Percentiles rank a stretch among this genome's conserved stretches.
Conservation (phyloP, 1,284 basidiomycete genomes). For the Cryptococcus floricola region DNA sequence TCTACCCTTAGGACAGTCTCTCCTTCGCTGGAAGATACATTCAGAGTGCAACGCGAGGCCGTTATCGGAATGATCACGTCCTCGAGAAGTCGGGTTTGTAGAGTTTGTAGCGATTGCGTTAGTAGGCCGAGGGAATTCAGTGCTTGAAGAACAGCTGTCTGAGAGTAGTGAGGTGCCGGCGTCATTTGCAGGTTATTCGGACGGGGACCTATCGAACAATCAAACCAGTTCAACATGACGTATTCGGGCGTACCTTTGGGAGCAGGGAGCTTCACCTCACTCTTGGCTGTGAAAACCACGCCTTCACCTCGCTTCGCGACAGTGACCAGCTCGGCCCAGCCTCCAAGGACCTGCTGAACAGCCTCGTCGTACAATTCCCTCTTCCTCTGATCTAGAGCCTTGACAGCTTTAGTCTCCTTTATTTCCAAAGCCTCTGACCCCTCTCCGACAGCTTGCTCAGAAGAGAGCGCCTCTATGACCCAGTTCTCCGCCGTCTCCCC, state of each 20-base stretch:
- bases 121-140: background rate
- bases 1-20: conserved; percentile 8
- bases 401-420: conserved; percentile 1
- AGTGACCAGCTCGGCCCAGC: too few species aligned
- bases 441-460: too few species aligned
- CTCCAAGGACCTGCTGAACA: too few species aligned
- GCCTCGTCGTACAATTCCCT: background rate
- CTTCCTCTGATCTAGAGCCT: conserved; percentile 1
- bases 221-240: too few species aligned
- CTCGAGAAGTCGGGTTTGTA: conserved; percentile 9
- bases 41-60: background rate
- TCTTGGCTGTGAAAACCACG: too few species aligned
- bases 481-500: conserved; percentile 26
- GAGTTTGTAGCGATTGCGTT: background rate
- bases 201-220: too few species aligned
- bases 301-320: too few species aligned
- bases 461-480: conserved; percentile 11
- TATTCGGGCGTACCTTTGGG: too few species aligned
- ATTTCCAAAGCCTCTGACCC: conserved; percentile 4
- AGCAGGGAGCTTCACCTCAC: too few species aligned
- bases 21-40: background rate
- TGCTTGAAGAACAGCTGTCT: too few species aligned
- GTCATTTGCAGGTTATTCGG: too few species aligned
- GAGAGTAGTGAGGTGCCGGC: too few species aligned
- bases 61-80: conserved; percentile 22